Conservation (phyloP, 1,139 yeast species). For the Pichia sp. region DNA sequence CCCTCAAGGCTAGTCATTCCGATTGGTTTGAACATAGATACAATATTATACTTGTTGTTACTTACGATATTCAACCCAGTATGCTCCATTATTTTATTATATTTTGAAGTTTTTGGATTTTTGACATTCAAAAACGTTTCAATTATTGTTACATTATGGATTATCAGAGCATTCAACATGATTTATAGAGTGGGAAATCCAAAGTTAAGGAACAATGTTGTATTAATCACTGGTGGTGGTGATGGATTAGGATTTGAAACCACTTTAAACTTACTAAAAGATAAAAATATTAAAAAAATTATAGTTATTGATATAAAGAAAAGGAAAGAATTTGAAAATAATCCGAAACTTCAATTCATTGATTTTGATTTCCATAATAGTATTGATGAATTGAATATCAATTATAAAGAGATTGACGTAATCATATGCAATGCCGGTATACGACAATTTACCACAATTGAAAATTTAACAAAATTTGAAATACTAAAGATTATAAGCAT, state of each 20-base stretch:
- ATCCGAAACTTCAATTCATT: constrained; percentile 9
- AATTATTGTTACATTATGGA: constrained; percentile 17
- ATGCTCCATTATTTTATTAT: constrained; percentile 12
- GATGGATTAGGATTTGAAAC: constrained; percentile 28
- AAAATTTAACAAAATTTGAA: constrained; percentile 32
- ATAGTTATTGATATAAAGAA: constrained; percentile 14
- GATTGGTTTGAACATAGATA: constrained; percentile 18
- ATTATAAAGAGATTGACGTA: constrained; percentile 35
- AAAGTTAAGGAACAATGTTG: background rate
- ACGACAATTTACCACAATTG: constrained; percentile 42
- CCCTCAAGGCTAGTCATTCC: constrained; percentile 18
- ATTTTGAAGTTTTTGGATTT: background rate
- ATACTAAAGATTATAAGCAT: constrained; percentile 41
- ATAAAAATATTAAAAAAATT: constrained; percentile 5
- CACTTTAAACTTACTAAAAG: constrained; percentile 10
- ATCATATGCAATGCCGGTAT: constrained; percentile 75
- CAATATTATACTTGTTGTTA: constrained; percentile 16
- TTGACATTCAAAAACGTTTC: constrained; percentile 1
- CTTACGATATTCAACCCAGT: constrained; percentile 22
- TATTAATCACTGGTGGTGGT: constrained; percentile 29
- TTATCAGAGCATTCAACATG: constrained; percentile 16
- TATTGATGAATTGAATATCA: constrained; percentile 18
- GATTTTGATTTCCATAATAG: constrained; percentile 16
- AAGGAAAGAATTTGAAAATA: background rate
- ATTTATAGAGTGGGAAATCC: background rate